Conservation (phyloP, 2,329 filamentous ascomycete species). For the Ceratocystiopsis minuta region DNA sequence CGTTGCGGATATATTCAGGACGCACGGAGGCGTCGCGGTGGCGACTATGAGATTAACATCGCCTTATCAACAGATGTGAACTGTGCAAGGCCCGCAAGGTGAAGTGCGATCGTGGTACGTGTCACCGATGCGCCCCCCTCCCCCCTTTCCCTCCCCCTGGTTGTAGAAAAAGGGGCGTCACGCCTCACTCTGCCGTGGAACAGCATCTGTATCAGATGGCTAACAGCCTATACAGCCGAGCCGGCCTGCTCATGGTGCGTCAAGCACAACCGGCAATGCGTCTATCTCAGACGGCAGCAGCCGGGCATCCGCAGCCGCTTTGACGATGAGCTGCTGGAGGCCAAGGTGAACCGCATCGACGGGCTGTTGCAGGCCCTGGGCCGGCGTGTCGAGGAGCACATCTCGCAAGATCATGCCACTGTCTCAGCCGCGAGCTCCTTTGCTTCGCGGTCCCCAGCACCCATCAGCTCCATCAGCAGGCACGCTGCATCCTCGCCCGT, state of each 20-base stretch:
- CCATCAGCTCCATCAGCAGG: too few relatives aligned
- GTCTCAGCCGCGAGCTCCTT: not conserved
- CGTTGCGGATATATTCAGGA: too few relatives aligned
- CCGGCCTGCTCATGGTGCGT: slow-evolving; percentile 53
- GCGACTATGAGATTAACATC: too few relatives aligned
- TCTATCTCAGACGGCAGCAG: slow-evolving; percentile 52
- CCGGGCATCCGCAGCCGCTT: slow-evolving; percentile 50
- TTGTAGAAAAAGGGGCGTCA: too few relatives aligned
- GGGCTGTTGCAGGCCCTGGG: slow-evolving; percentile 44
- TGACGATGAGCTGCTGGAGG: slow-evolving; percentile 50
- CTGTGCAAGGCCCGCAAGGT: slow-evolving; percentile 68
- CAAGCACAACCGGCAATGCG: slow-evolving; percentile 42
- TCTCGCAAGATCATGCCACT: slow-evolving; percentile 4
- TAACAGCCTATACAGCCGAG: too few relatives aligned
- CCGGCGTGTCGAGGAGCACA: slow-evolving; percentile 14
- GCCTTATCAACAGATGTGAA: slow-evolving; percentile 34
- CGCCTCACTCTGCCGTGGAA: too few relatives aligned
- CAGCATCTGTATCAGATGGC: too few relatives aligned
- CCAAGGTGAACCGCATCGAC: slow-evolving; percentile 51
- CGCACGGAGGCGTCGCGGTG: too few relatives aligned
- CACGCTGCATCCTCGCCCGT: too few relatives aligned
- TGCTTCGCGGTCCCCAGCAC: too few relatives aligned
- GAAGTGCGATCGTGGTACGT: slow-evolving; percentile 45
- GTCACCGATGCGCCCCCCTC: not conserved
- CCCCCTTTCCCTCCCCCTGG: too few relatives aligned